Conservation (phyloP, 306 rosid genomes). For the Pyrus pyrifolia region DNA sequence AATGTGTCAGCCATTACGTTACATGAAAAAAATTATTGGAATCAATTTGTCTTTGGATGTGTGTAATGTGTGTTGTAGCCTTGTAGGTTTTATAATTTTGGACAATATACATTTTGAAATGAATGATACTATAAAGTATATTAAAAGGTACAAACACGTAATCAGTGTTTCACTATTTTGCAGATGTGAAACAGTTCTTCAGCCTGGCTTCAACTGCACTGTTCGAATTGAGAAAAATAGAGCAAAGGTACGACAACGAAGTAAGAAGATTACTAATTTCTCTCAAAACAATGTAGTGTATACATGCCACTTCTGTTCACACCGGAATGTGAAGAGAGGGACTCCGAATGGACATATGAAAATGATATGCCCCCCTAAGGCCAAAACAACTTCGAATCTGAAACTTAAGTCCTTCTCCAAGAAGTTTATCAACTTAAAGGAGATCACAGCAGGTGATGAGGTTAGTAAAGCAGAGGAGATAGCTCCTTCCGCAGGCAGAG, state of each 20-base stretch:
- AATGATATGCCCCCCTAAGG: constrained; percentile 36
- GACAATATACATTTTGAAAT: neutral
- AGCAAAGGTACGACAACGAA: constrained; percentile 29
- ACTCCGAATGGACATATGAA: constrained; percentile 50
- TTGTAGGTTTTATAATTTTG: neutral
- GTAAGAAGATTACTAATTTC: constrained; percentile 23
- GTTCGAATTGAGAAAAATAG: constrained; percentile 53
- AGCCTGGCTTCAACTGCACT: constrained; percentile 65
- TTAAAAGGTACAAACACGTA: neutral
- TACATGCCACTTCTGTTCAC: constrained; percentile 59
- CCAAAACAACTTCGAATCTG: constrained; percentile 21
- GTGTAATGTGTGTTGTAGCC: neutral
- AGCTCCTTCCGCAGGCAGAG: constrained; percentile 2
- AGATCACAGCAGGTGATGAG: constrained; percentile 5
- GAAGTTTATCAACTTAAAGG: constrained; percentile 18
- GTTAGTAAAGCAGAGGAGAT: constrained; percentile 11
- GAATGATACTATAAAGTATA: neutral
- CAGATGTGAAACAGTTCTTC: constrained; percentile 76
- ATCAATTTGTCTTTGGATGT: neutral
- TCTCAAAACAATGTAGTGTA: constrained; percentile 53
- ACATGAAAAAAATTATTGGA: neutral
- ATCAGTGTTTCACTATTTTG: constrained; percentile 13
- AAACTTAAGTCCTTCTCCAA: constrained; percentile 7
- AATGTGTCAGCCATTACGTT: neutral
- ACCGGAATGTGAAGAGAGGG: constrained; percentile 58